A percentile compares a stretch with the other conserved stretches of the same genome.
Conservation (phyloP, 345 rosid species). For the Erucastrum elatum region DNA sequence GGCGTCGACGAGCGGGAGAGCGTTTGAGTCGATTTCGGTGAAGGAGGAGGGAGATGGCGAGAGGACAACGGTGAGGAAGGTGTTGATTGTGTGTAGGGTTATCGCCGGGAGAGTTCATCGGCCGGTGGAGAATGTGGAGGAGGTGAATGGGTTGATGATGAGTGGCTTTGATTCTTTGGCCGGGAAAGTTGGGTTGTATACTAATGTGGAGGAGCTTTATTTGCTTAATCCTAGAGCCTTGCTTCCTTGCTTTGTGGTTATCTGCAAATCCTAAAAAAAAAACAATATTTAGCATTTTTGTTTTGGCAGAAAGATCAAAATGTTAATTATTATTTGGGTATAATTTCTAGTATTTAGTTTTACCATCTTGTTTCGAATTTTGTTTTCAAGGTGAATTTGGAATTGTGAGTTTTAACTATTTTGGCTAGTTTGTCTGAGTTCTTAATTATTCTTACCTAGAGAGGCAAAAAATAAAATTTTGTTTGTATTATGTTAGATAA, state of each 20-base stretch:
- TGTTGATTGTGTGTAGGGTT: constrained; percentile 89
- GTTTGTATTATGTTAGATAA: not conserved
- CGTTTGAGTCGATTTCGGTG: constrained; percentile 59
- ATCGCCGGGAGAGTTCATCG: constrained; percentile 96
- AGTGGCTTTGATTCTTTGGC: constrained; percentile 93
- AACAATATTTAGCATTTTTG: not conserved
- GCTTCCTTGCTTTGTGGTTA: constrained; percentile 87
- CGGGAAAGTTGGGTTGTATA: constrained; percentile 88
- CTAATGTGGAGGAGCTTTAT: constrained; percentile 94
- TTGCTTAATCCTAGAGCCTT: constrained; percentile 91
- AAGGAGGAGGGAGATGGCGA: constrained; percentile 39
- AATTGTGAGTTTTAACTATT: not conserved
- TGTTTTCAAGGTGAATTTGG: not conserved
- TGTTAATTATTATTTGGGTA: not conserved
- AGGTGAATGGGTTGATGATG: constrained; percentile 66
- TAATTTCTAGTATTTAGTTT: not conserved
- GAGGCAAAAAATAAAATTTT: not conserved
- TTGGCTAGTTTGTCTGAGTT: not conserved
- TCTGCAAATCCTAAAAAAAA: constrained; percentile 66
- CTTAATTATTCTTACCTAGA: not conserved
- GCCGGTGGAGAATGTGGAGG: constrained; percentile 87
- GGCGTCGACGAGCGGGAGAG: constrained; percentile 92
- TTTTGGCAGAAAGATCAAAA: not conserved
- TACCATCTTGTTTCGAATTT: not conserved
- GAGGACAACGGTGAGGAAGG: constrained; percentile 60